Conservation (phyloP, 352 stramenopile genomes). For the Blastocystis sp. region DNA sequence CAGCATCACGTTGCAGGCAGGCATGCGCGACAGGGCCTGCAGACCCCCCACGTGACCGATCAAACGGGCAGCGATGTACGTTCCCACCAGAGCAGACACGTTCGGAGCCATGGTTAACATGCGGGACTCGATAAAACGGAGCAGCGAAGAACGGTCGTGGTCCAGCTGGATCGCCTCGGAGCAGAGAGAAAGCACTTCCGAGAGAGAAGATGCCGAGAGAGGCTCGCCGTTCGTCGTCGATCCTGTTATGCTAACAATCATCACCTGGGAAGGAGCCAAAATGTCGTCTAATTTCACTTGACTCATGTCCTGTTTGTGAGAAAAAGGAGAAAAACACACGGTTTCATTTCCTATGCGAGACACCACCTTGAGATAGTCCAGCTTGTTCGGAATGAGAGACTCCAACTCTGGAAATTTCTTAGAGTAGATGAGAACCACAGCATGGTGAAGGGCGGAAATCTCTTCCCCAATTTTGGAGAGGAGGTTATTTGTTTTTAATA, state of each 20-base stretch:
- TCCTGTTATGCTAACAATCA: constrained; percentile 85
- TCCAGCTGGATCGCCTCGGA: constrained; percentile 79
- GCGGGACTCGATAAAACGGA: constrained; percentile 81
- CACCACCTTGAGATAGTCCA: constrained; percentile 86
- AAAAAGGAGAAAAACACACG: constrained; percentile 56
- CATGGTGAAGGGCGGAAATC: constrained; percentile 79
- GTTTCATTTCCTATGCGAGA: constrained; percentile 83
- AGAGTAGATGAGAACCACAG: constrained; percentile 81
- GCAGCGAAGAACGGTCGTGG: constrained; percentile 75
- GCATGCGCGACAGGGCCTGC: constrained; percentile 83
- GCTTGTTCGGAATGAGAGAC: constrained; percentile 79
- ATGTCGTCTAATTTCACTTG: constrained; percentile 79
- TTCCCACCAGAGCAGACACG: constrained; percentile 83
- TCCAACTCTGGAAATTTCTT: constrained; percentile 88
- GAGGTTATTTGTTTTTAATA: constrained; percentile 82
- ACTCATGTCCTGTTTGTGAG: constrained; percentile 74
- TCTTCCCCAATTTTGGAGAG: constrained; percentile 84
- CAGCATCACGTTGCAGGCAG: constrained; percentile 91
- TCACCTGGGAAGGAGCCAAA: constrained; percentile 82
- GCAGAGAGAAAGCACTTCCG: constrained; percentile 72
- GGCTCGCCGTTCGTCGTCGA: constrained; percentile 79
- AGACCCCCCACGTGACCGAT: constrained; percentile 87
- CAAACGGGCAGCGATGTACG: constrained; percentile 83
- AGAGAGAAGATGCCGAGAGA: constrained; percentile 71
- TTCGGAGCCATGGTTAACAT: constrained; percentile 87